Conservation (phyloP, 2,329 filamentous ascomycete species). For the Beauveria medogensis region DNA sequence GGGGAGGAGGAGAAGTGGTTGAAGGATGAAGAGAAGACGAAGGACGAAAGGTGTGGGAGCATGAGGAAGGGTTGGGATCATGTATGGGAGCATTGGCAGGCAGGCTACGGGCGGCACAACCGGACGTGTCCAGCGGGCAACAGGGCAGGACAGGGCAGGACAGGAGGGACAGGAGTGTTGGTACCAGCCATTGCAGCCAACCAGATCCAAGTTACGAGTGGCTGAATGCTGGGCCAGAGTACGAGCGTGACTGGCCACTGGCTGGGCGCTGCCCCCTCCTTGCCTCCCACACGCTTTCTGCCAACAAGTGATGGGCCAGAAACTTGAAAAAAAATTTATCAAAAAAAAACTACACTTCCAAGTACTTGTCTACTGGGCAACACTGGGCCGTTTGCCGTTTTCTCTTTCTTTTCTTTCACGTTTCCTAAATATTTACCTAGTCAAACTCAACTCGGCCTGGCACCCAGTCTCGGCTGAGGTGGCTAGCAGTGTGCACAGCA, state of each 20-base stretch:
- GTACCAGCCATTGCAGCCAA: background rate
- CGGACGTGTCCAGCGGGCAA: constrained; percentile 10
- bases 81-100: background rate
- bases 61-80: constrained; percentile 15
- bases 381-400: background rate
- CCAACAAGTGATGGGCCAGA: background rate
- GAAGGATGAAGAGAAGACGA: constrained; percentile 16
- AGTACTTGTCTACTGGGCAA: background rate
- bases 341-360: background rate
- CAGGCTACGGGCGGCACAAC: constrained; percentile 19
- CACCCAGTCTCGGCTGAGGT: background rate
- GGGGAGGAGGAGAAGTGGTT: constrained; percentile 16
- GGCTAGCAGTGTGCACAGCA: too few relatives aligned
- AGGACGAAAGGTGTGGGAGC: constrained; percentile 16
- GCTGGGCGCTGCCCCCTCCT: background rate
- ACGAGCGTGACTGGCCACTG: too few relatives aligned
- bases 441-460: background rate
- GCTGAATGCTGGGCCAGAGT: background rate
- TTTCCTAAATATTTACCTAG: background rate
- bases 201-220: background rate
- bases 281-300: background rate
- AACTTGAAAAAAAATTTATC: too few relatives aligned
- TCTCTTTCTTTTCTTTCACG: background rate
- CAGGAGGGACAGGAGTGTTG: background rate
- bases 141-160: background rate